These are phyloP conservation scores for Taiozyma sp. DNA, from an alignment of 1,139 yeast species.

Conservation along the genomic window DNA sequence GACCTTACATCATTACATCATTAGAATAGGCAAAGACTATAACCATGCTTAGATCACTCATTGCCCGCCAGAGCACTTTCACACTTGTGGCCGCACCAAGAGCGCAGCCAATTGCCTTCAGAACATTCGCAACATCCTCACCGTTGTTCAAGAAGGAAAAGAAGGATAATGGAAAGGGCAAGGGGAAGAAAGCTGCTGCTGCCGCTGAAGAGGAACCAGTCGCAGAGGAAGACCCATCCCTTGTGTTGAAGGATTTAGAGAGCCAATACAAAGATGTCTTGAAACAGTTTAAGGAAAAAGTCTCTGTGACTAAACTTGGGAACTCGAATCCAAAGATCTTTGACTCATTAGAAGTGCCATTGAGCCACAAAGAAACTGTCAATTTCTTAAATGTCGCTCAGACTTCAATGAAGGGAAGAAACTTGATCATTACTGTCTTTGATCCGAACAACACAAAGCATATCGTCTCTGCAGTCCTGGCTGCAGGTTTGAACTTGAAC, in stretches of 20 bases:
- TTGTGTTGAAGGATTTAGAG: constrained; percentile 33
- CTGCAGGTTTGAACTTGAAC: constrained; percentile 64
- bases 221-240: constrained; percentile 27
- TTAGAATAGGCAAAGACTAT: neutral
- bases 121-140: neutral
- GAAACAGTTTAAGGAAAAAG: constrained; percentile 46
- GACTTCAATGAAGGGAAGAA: constrained; percentile 65
- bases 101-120: neutral
- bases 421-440: constrained; percentile 70
- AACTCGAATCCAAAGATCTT: constrained; percentile 62
- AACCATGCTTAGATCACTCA: neutral
- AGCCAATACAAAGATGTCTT: constrained; percentile 43
- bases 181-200: neutral
- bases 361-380: constrained; percentile 39
- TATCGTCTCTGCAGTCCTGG: constrained; percentile 64
- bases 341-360: constrained; percentile 50
- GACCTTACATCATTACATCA: neutral
- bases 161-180: constrained; percentile 1
- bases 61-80: neutral
- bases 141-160: constrained; percentile 5
- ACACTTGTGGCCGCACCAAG: neutral
- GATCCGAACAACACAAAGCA: constrained; percentile 71
- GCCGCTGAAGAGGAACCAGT: constrained; percentile 9
- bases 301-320: constrained; percentile 63
- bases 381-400: constrained; percentile 67